Base-by-base conservation (phyloP, 73 alveolate species). In the Tetrahymena thermophila region DNA sequence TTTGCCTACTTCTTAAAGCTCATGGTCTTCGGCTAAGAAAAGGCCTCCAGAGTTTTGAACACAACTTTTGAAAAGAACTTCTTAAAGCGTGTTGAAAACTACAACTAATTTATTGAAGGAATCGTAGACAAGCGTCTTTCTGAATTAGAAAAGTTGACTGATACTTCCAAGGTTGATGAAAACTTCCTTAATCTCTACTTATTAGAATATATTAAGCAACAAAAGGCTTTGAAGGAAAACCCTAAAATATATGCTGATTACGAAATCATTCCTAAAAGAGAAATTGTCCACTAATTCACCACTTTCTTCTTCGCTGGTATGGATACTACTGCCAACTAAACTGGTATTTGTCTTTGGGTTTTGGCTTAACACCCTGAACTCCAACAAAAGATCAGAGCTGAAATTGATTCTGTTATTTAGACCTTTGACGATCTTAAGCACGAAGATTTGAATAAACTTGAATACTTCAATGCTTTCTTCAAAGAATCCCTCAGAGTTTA, bases 241-340 rank as follows among this genome's bases (percentile, higher is more conserved):
- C 37, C 89, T 34, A 71, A 17, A 7, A 7, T n/a, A 71, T 71
- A n/a, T 19, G 35, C 35, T 28, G 89, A 71, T 19, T 34, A 71
- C 31, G 89, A 71, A 71, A 4, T 71, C 5, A 71, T 71, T 8
- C 89, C 89, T 4, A 71, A 71, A 71, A 71, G 89, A 71, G 89
- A 71, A 71, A 71, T 71, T n/a, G 89, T 71, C 17, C 89, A 71
- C 37, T 71, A 71, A 71, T 71, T 71, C 89, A 71, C 89, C 31
- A 71, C 89, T 31, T 71, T 71, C 89, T 71, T 71, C 89, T 71
- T 71, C 13, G 89, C 89, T 71, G 89, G 89, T 71, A 71, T 71
- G 89, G 89, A 71, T 71, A 71, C 89, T n/a, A 71, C 89, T 71
- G 89, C 89, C 89, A 71, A 71, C 89, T 31, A 71, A 71, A 71